Evolutionary conservation across 257 asterid genomes (phyloP).

Genomic region (Ehretia macrophylla): DNA sequence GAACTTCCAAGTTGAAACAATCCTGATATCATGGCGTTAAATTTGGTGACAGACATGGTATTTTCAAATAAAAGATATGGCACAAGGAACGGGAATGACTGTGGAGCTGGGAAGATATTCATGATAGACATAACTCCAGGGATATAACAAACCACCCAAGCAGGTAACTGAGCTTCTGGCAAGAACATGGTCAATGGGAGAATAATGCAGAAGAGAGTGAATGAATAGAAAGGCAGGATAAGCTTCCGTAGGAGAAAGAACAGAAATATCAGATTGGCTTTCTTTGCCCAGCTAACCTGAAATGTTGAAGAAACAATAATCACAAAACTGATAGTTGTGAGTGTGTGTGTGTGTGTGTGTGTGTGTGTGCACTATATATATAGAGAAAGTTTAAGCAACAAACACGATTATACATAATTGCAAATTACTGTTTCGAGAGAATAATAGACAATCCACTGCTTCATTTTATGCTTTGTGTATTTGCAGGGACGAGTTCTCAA

Average conservation of each 20-base stretch:
- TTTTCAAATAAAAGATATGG: conserved; percentile 87
- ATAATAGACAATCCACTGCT: too few relatives aligned
- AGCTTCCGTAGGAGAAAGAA: conserved; percentile 94
- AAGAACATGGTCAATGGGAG: conserved; percentile 91
- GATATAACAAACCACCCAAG: conserved; percentile 87
- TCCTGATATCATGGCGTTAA: conserved; percentile 84
- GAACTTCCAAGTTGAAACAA: conserved; percentile 73
- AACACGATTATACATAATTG: too few relatives aligned
- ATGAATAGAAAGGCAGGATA: conserved; percentile 86
- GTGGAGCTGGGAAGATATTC: conserved; percentile 79
- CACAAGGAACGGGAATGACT: conserved; percentile 77
- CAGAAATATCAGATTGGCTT: conserved; percentile 81
- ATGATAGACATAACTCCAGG: conserved; percentile 80
- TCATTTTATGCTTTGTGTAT: too few relatives aligned
- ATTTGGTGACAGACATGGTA: conserved; percentile 94
- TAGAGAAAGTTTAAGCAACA: too few relatives aligned
- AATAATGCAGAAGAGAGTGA: conserved; percentile 92
- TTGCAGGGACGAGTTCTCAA: too few relatives aligned
- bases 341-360: too few relatives aligned
- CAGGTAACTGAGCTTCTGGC: conserved; percentile 85
- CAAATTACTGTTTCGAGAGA: too few relatives aligned
- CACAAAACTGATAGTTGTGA: background rate
- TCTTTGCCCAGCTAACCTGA: conserved; percentile 74
- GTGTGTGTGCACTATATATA: too few relatives aligned
- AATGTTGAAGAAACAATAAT: conserved; percentile 12